These are phyloP conservation scores for Boletales sp. DNA, from an alignment of 768 basidiomycete species.

Conservation along the genomic window DNA sequence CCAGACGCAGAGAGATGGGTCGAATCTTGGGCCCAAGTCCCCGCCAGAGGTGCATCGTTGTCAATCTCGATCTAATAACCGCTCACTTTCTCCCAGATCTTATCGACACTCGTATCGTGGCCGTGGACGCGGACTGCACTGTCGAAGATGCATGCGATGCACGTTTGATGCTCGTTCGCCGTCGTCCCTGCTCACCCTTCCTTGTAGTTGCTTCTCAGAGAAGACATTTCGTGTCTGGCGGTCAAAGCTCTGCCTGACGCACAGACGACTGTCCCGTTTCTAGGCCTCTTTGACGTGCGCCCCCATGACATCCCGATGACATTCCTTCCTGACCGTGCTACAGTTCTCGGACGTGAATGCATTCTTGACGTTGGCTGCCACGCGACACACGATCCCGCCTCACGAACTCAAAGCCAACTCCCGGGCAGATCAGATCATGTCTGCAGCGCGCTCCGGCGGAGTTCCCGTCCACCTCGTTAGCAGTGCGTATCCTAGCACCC, in stretches of 20 bases:
- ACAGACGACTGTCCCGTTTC: slow-evolving; percentile 29
- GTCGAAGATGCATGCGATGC: slow-evolving; percentile 86
- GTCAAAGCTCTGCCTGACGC: slow-evolving; percentile 39
- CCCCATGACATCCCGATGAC: neutral
- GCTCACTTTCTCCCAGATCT: slow-evolving; percentile 44
- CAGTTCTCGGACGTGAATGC: slow-evolving; percentile 86
- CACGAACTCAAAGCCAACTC: slow-evolving; percentile 59
- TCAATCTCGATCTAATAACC: neutral
- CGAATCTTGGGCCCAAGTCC: slow-evolving; percentile 50
- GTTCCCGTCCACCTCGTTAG: slow-evolving; percentile 76
- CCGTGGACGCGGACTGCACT: slow-evolving; percentile 63
- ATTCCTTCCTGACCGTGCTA: slow-evolving; percentile 3
- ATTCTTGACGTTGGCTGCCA: slow-evolving; percentile 81
- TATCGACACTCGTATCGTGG: slow-evolving; percentile 64
- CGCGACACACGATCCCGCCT: slow-evolving; percentile 60
- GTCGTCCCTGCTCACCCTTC: neutral
- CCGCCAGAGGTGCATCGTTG: slow-evolving; percentile 51
- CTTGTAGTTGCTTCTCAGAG: slow-evolving; percentile 55
- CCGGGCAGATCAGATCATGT: slow-evolving; percentile 64
- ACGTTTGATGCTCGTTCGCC: slow-evolving; percentile 17
- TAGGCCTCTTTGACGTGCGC: slow-evolving; percentile 76
- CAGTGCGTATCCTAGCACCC: slow-evolving; percentile 45
- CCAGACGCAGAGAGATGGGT: slow-evolving; percentile 52
- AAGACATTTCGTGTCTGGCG: slow-evolving; percentile 63
- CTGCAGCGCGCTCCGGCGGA: slow-evolving; percentile 68